These are phyloP conservation scores for Alternaria novae-zelandiae DNA, from an alignment of 2,329 filamentous ascomycete species.

Conservation along the genomic window DNA sequence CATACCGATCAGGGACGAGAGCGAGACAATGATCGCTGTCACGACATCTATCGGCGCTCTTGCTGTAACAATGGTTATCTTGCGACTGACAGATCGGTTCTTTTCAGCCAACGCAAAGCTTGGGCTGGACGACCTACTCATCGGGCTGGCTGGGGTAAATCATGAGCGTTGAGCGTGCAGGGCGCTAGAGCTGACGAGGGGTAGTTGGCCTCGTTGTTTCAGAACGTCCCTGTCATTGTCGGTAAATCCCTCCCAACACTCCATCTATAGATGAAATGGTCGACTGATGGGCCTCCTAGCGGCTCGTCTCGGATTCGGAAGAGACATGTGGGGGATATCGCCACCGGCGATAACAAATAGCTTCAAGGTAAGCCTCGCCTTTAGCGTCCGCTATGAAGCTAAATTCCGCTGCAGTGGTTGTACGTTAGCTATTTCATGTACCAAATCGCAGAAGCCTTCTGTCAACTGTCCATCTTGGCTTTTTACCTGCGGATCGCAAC, in stretches of 20 bases:
- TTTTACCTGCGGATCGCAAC: neutral
- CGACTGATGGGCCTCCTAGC: neutral
- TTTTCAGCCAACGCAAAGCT: neutral
- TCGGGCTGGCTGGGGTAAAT: neutral
- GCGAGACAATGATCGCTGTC: neutral
- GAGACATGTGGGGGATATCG: neutral
- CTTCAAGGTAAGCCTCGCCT: neutral
- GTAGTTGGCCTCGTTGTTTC: neutral
- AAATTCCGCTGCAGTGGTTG: neutral
- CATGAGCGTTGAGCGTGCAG: neutral
- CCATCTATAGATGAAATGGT: neutral
- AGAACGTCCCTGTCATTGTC: neutral
- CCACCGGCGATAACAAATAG: neutral
- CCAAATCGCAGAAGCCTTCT: neutral
- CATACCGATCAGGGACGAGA: neutral
- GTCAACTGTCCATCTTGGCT: neutral
- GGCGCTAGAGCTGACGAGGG: neutral
- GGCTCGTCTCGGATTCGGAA: neutral
- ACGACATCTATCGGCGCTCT: neutral
- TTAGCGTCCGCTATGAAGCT: neutral
- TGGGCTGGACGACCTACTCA: neutral
- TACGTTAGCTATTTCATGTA: neutral
- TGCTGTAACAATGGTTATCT: neutral
- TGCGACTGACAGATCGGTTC: neutral
- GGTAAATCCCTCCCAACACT: neutral